phyloP scores from a whole-genome alignment of 2,329 filamentous ascomycete genomes.

The Penicillium sp. region DNA sequence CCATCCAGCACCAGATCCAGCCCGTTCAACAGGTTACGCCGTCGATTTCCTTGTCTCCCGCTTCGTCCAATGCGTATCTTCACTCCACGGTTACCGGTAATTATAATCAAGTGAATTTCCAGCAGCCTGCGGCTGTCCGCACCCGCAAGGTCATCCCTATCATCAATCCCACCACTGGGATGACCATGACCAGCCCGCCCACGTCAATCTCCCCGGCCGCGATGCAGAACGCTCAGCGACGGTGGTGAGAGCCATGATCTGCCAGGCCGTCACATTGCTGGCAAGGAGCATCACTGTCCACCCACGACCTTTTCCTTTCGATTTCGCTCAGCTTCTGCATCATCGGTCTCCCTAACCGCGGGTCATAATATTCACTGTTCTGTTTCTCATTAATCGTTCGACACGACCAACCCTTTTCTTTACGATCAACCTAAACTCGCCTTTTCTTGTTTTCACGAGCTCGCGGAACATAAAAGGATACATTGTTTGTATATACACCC shows the following conservation, averaged over 20 bases:
- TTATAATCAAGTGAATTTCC: constrained; percentile 76
- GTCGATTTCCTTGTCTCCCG: constrained; percentile 71
- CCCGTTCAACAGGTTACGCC: constrained; percentile 76
- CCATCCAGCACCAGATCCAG: constrained; percentile 80
- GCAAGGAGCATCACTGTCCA: constrained; percentile 31
- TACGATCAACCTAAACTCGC: constrained; percentile 32
- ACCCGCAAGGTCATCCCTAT: constrained; percentile 96
- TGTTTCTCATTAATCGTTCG: constrained; percentile 33
- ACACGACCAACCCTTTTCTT: constrained; percentile 34
- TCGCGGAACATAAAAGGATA: constrained; percentile 34
- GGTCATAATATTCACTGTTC: constrained; percentile 40
- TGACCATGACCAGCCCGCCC: constrained; percentile 86
- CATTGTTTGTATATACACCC: constrained; percentile 43
- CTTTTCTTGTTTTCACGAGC: constrained; percentile 31
- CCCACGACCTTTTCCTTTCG: constrained; percentile 37
- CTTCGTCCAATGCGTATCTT: constrained; percentile 61
- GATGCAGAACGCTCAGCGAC: constrained; percentile 58
- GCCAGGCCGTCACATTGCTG: constrained; percentile 30
- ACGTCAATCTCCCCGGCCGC: constrained; percentile 70
- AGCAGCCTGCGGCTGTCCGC: constrained; percentile 88
- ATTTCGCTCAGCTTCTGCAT: constrained; percentile 42
- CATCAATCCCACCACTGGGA: constrained; percentile 91
- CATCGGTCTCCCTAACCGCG: constrained; percentile 42
- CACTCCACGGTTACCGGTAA: constrained; percentile 70
- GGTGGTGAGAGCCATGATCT: constrained; percentile 42